phyloP scores from a whole-genome alignment of 2,329 filamentous ascomycete genomes.

The Penicillium sp. region DNA sequence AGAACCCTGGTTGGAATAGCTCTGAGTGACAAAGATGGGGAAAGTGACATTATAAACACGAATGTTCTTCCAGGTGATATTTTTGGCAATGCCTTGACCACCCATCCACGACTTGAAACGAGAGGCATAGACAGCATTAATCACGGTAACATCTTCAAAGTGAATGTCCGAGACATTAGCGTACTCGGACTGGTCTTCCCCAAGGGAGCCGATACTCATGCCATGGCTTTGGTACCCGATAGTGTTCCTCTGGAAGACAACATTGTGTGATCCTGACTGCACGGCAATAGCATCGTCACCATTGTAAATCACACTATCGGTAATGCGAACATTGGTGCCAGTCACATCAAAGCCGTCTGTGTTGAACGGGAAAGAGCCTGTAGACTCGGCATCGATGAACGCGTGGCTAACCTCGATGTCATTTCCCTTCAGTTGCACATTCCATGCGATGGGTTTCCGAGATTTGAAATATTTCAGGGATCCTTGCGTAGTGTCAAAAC shows the following conservation, averaged over 20 bases:
- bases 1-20: slow-evolving; percentile 43
- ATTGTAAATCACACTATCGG: slow-evolving; percentile 39
- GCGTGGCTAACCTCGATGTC: slow-evolving; percentile 43
- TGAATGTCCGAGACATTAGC: slow-evolving; percentile 44
- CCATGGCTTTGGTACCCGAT: slow-evolving; percentile 48
- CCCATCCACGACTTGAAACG: slow-evolving; percentile 48
- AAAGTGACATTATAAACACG: slow-evolving; percentile 46
- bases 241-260: slow-evolving; percentile 40
- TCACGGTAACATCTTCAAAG: slow-evolving; percentile 45
- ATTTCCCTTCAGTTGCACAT: slow-evolving; percentile 39
- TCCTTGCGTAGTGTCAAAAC: slow-evolving; percentile 38
- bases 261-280: slow-evolving; percentile 37
- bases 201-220: slow-evolving; percentile 46
- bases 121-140: slow-evolving; percentile 43
- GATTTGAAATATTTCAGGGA: slow-evolving; percentile 43
- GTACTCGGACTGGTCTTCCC: slow-evolving; percentile 34
- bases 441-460: slow-evolving; percentile 47
- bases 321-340: slow-evolving; percentile 29
- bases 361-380: slow-evolving; percentile 44
- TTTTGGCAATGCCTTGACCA: slow-evolving; percentile 43
- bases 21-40: slow-evolving; percentile 49
- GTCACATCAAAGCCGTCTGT: slow-evolving; percentile 36
- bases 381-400: slow-evolving; percentile 41
- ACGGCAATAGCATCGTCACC: slow-evolving; percentile 47
- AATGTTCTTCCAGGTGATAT: slow-evolving; percentile 47